phyloP scores from a whole-genome alignment of 192 early-diverging fungal species.

The Coemansia sp. region DNA sequence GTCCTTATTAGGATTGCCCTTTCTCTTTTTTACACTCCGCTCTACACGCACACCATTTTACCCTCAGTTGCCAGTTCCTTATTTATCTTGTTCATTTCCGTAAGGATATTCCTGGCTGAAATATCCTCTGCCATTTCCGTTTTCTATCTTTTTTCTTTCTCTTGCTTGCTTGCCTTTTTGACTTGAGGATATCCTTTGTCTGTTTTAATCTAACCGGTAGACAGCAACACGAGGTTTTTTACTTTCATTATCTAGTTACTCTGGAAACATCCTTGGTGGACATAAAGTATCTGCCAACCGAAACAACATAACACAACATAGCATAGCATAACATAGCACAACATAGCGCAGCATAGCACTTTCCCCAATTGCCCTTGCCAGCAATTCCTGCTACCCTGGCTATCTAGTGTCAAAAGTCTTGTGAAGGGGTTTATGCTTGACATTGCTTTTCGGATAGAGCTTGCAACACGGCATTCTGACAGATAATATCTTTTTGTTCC shows the following conservation, averaged over 20 bases:
- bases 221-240: not conserved
- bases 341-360: slow-evolving; percentile 1
- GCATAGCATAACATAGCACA: not conserved
- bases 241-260: not conserved
- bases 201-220: not conserved
- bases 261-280: no score
- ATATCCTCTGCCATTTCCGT: slow-evolving; percentile 13
- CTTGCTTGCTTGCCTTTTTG: not conserved
- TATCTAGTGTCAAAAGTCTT: no score
- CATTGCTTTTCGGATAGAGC: not conserved
- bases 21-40: slow-evolving; percentile 10
- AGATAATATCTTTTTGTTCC: not conserved
- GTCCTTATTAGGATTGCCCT: slow-evolving; percentile 7
- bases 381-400: not conserved
- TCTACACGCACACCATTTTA: not conserved
- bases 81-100: slow-evolving; percentile 5
- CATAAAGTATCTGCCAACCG: not conserved
- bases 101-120: slow-evolving; percentile 10
- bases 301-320: slow-evolving; percentile 1
- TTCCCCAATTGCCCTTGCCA: not conserved
- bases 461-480: not conserved
- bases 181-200: slow-evolving; percentile 8
- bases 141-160: not conserved
- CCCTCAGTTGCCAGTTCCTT: not conserved
- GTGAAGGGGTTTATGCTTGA: not conserved